phyloP scores from a whole-genome alignment of 2,329 filamentous ascomycete genomes.

The Aspergillus tubingensis region DNA sequence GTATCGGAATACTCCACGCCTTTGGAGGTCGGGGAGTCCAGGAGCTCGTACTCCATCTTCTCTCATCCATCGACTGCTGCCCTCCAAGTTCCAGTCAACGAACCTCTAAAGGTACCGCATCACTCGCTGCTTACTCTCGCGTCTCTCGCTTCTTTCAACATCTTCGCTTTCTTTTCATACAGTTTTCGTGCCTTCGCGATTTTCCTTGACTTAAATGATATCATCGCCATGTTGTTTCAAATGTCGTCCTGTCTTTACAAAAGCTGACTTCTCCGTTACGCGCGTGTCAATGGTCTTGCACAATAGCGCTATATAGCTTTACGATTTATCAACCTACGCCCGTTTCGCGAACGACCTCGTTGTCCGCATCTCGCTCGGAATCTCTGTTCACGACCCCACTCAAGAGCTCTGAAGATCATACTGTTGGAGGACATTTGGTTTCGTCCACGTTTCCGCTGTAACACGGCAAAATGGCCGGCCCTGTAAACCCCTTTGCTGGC shows the following conservation, averaged over 20 bases:
- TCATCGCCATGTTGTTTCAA: neutral
- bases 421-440: conserved; percentile 1
- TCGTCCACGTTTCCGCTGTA: conserved; percentile 24
- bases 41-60: neutral
- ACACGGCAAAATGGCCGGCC: conserved; percentile 35
- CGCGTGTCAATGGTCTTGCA: conserved; percentile 20
- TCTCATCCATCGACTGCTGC: neutral
- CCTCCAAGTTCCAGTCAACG: neutral
- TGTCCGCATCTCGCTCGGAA: neutral
- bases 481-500: conserved; percentile 32
- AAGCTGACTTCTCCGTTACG: conserved; percentile 25
- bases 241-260: neutral
- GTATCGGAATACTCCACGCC: neutral
- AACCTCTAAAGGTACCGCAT: conserved; percentile 17
- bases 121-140: conserved; percentile 1
- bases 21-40: neutral
- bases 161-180: conserved; percentile 2
- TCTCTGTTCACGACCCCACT: neutral
- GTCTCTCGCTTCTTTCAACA: neutral
- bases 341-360: neutral
- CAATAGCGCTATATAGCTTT: conserved; percentile 19
- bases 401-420: neutral
- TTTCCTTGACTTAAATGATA: conserved; percentile 8
- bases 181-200: conserved; percentile 6
- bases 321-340: conserved; percentile 11